Evolutionary conservation across 2,329 filamentous ascomycete species (phyloP).

Genomic region (Diaporthe eres): DNA sequence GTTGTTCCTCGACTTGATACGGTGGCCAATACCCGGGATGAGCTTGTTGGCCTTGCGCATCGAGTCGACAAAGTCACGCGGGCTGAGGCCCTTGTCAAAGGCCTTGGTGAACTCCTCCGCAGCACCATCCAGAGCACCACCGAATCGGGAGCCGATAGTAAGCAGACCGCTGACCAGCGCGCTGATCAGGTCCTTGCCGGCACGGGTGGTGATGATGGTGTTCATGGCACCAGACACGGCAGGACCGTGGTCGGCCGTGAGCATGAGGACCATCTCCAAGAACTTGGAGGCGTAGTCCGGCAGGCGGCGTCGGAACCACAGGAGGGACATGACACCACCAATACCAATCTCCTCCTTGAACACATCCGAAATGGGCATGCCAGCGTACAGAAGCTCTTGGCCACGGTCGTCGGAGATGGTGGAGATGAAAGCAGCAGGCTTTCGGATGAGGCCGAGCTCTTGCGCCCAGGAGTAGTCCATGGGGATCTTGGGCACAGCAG

Average conservation of each 20-base stretch:
- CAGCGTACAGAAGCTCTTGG: constrained; percentile 97
- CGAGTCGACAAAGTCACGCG: constrained; percentile 97
- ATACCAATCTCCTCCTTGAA: constrained; percentile 99
- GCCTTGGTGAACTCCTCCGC: constrained; percentile 99
- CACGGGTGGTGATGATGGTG: constrained; percentile 99
- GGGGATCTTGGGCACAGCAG: constrained; percentile 97
- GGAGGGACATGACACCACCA: constrained; percentile 98
- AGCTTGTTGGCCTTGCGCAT: constrained; percentile 99
- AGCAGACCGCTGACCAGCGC: constrained; percentile 96
- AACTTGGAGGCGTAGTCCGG: constrained; percentile 98
- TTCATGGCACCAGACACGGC: constrained; percentile 99
- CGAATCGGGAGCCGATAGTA: constrained; percentile 98
- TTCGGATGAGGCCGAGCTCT: constrained; percentile 98
- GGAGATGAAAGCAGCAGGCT: constrained; percentile 99
- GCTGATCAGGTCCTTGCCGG: constrained; percentile 97
- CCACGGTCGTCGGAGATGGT: constrained; percentile 99
- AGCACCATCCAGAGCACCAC: constrained; percentile 97
- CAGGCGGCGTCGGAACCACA: constrained; percentile 99
- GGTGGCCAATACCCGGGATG: constrained; percentile 98
- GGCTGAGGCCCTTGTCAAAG: constrained; percentile 97
- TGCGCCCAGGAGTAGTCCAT: constrained; percentile 99
- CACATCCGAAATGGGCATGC: constrained; percentile 99
- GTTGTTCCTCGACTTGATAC: constrained; percentile 99
- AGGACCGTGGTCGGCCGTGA: constrained; percentile 98
- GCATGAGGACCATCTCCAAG: constrained; percentile 99